Evolutionary conservation across 1,284 basidiomycete genomes (phyloP).

Genomic region (Marasmius sp.): DNA sequence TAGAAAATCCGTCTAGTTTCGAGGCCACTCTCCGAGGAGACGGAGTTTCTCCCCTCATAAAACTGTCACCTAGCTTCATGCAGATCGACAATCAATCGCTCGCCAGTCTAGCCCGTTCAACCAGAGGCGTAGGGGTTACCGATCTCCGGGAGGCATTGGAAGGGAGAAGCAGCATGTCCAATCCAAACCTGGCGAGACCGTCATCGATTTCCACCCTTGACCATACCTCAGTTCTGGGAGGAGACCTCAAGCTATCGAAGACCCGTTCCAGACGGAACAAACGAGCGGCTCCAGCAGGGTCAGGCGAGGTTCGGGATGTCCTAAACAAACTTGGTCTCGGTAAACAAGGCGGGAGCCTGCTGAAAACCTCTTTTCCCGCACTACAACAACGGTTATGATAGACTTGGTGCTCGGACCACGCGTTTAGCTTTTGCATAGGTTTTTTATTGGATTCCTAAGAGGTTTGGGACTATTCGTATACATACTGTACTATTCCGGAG

Average conservation of each 20-base stretch:
- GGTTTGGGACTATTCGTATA: not conserved
- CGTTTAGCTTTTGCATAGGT: not conserved
- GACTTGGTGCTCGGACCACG: not conserved
- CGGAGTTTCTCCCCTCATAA: conserved; percentile 69
- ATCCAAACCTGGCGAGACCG: conserved; percentile 60
- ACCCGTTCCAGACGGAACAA: conserved; percentile 56
- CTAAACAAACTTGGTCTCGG: conserved; percentile 76
- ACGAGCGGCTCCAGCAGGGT: conserved; percentile 46
- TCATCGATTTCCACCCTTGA: conserved; percentile 77
- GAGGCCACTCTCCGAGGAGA: conserved; percentile 60
- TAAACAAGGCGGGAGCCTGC: conserved; percentile 59
- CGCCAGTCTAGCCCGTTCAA: conserved; percentile 74
- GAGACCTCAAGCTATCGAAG: conserved; percentile 44
- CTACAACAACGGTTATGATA: conserved; percentile 31
- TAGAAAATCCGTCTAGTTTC: conserved; percentile 60
- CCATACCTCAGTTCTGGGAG: conserved; percentile 50
- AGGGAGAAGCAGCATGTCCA: conserved; percentile 78
- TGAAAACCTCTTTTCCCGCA: conserved; percentile 69
- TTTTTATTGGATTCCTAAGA: not conserved
- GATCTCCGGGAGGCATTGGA: conserved; percentile 86
- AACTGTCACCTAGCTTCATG: conserved; percentile 82
- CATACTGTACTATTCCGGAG: not conserved
- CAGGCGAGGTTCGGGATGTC: conserved; percentile 77
- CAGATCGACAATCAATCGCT: conserved; percentile 85
- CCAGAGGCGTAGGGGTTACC: conserved; percentile 78